Evolutionary conservation across 768 basidiomycete species (phyloP).

Genomic region (Termitomyces sp.): DNA sequence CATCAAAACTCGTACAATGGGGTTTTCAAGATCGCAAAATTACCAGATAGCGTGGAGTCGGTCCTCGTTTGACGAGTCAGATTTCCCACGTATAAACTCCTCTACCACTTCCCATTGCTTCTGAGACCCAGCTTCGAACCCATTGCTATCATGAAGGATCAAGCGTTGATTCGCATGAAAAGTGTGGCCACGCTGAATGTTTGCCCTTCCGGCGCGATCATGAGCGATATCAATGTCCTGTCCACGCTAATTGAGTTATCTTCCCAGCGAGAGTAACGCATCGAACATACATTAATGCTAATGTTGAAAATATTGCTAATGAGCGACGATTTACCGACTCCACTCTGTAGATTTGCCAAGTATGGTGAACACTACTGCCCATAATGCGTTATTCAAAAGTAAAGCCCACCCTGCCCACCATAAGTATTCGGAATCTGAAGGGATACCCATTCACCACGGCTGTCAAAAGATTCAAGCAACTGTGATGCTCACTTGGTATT

Average conservation of each 20-base stretch:
- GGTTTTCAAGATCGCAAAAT: background rate
- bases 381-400: background rate
- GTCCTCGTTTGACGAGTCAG: background rate
- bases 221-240: constrained; percentile 21
- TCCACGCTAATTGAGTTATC: background rate
- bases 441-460: background rate
- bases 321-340: constrained; percentile 31
- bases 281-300: constrained; percentile 6
- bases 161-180: constrained; percentile 24
- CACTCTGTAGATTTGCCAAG: constrained; percentile 17
- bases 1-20: background rate
- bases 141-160: constrained; percentile 30
- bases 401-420: constrained; percentile 7
- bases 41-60: constrained; percentile 6
- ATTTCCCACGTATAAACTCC: constrained; percentile 20
- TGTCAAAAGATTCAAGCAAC: background rate
- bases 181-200: constrained; percentile 24
- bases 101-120: constrained; percentile 23
- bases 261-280: background rate
- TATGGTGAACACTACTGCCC: background rate
- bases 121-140: constrained; percentile 29
- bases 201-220: constrained; percentile 20
- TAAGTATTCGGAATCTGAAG: constrained; percentile 4
- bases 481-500: background rate
- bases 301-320: constrained; percentile 26